phyloP scores from a whole-genome alignment of 257 asterid genomes.

The Solanum habrochaites region DNA sequence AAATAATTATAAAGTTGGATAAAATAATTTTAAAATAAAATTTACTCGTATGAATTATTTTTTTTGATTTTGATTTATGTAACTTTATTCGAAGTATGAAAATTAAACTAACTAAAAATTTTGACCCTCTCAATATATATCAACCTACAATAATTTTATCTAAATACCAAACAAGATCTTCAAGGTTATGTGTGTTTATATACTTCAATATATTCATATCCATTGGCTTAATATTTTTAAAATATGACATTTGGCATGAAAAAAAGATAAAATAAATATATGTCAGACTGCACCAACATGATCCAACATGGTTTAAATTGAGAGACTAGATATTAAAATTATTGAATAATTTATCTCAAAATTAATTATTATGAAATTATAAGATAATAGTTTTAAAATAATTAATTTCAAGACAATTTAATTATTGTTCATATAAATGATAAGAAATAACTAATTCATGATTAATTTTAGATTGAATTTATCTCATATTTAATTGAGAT shows the following conservation, averaged over 20 bases:
- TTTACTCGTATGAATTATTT: neutral
- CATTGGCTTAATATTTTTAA: neutral
- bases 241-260: neutral
- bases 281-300: neutral
- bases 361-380: neutral
- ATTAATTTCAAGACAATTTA: neutral
- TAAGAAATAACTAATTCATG: neutral
- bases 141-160: neutral
- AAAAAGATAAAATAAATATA: too few species aligned
- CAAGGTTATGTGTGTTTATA: neutral
- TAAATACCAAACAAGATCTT: neutral
- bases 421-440: neutral
- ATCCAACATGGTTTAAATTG: neutral
- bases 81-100: neutral
- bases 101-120: neutral
- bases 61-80: accelerated
- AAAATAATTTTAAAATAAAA: too few species aligned
- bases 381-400: too few species aligned
- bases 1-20: neutral
- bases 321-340: neutral
- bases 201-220: neutral
- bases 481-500: neutral
- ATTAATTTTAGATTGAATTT: neutral
- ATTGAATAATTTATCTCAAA: neutral
- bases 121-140: neutral